Base-by-base conservation (phyloP, 2,329 filamentous ascomycete genomes). In the Fusarium napiforme region DNA sequence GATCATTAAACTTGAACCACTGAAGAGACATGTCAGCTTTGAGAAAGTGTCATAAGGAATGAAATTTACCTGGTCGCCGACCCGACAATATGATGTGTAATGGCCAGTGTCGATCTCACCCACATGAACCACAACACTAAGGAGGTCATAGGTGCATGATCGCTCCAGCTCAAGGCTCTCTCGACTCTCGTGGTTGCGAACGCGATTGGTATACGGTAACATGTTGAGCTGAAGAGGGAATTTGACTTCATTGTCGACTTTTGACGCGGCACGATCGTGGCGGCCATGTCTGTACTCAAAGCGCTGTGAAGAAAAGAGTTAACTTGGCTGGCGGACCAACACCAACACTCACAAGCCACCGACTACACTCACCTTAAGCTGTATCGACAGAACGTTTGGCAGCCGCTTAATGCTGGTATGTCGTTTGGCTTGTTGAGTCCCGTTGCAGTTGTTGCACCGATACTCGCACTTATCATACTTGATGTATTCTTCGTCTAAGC, bases 1-100 rank as follows among this genome's bases (percentile, higher is more conserved):
- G 95, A 80, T 98, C 96, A 79, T 98, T 97, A 83, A 98, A 98
- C 62, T 93, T 91, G 81, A 97, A 97, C 96, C 96, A 98, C 88
- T 97, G 74, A 69, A 79, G 16, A 16, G 45, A 36, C 71, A 36
- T 30, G 56, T 72, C 49, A 76, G 66, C 23, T 60, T 7, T 42
- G 19, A 28, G 34, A 10, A 18, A 30, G 15, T 4, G 42, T 9
- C 23, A 7, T 30, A n/a, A 26, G 12, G 7, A 46, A 19, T 16
- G 18, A n/a, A 28, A 53, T 76, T 69, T 75, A 83, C 83, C 85
- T 93, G 90, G 62, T 93, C 92, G 9, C 92, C 93, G 67, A 96
- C 92, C 52, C 94, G 87, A 67, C 93, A 95, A 81, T 97, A 98
- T n/a, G 92, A 93, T 64, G 95, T 91, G 79, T 97, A 98, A 80